Evolutionary conservation across 441 rosid species (phyloP).

Genomic region (Euphorbia schlechtendalii): DNA sequence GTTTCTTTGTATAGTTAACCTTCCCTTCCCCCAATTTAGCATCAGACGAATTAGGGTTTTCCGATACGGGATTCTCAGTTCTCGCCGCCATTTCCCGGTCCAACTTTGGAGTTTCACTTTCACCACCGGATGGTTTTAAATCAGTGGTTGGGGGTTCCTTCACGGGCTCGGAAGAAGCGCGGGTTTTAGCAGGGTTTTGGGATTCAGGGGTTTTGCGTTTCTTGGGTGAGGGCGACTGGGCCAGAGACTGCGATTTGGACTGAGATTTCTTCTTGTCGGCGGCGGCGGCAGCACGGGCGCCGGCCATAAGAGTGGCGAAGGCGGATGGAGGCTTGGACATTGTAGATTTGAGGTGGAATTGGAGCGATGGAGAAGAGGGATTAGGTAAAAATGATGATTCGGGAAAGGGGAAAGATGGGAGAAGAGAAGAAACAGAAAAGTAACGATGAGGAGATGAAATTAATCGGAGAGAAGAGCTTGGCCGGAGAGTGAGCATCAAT

Average conservation of each 20-base stretch:
- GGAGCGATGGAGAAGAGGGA: constrained; percentile 9
- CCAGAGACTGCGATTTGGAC: constrained; percentile 21
- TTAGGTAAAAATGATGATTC: constrained; percentile 2
- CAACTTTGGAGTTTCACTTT: background rate
- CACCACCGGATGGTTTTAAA: background rate
- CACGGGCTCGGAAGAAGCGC: constrained; percentile 4
- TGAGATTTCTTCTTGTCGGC: constrained; percentile 37
- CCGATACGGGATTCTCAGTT: background rate
- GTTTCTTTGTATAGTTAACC: constrained; percentile 26
- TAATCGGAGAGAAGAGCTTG: constrained; percentile 26
- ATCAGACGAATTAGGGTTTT: constrained; percentile 1
- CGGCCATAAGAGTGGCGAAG: constrained; percentile 81
- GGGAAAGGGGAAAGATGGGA: constrained; percentile 8
- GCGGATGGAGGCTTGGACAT: constrained; percentile 86
- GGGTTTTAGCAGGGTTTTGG: constrained; percentile 24
- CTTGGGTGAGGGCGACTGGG: constrained; percentile 33
- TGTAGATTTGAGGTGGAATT: constrained; percentile 17
- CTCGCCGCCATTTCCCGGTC: background rate
- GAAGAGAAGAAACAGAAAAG: constrained; percentile 8
- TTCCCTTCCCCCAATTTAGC: constrained; percentile 3
- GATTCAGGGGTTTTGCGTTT: constrained; percentile 47
- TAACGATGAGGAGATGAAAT: constrained; percentile 14
- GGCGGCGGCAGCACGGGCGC: constrained; percentile 57
- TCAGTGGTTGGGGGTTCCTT: constrained; percentile 6
- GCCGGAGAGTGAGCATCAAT: constrained; percentile 30